Evolutionary conservation across 768 basidiomycete species (phyloP).

Genomic region (Suillus brevipes): DNA sequence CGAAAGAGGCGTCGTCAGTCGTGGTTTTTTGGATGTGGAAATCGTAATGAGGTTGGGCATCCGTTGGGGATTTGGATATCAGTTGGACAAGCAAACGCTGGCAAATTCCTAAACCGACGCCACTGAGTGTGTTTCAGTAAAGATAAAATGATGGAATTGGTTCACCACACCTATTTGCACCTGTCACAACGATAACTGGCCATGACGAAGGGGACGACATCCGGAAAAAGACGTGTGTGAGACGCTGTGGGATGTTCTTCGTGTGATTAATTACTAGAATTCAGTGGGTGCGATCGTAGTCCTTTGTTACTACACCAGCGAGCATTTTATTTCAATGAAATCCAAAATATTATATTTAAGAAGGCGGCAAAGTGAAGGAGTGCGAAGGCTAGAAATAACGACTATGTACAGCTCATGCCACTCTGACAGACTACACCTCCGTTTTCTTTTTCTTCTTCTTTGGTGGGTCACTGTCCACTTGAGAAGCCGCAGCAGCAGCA

Average conservation of each 20-base stretch:
- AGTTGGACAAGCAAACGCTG: constrained; percentile 74
- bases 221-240: constrained; percentile 5
- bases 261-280: not conserved
- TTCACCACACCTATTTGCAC: constrained; percentile 61
- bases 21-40: constrained; percentile 17
- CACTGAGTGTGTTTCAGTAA: constrained; percentile 43
- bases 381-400: not conserved
- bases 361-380: not conserved
- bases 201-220: constrained; percentile 31
- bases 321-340: not conserved
- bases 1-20: constrained; percentile 34
- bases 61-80: constrained; percentile 48
- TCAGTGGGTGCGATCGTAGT: not conserved
- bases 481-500: constrained; percentile 35
- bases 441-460: constrained; percentile 45
- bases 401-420: not conserved
- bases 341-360: constrained; percentile 1
- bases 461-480: constrained; percentile 43
- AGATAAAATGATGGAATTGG: not conserved
- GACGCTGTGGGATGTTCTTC: not conserved
- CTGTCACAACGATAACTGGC: constrained; percentile 66
- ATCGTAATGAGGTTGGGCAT: constrained; percentile 45
- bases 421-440: constrained; percentile 23
- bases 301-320: not conserved
- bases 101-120: constrained; percentile 83